Evolutionary conservation across 176 grass and related monocot genomes (phyloP), one percentile per base, ranked within the genome.

Genomic region (Carex kokanica): DNA sequence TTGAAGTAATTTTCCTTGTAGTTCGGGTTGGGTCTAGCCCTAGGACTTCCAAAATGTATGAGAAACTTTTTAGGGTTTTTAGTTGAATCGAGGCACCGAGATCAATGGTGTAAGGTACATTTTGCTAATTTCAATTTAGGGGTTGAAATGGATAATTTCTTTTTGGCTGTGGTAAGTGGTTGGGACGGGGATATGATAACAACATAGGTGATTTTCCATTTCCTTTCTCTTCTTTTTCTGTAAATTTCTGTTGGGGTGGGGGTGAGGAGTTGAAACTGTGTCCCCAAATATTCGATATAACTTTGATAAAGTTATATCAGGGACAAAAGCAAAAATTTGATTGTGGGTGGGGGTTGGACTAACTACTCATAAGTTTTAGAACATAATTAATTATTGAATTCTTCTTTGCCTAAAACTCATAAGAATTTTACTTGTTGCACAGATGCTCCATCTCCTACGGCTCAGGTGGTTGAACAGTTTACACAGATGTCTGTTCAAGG

Each of bases 401-500:
- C 18, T 21, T 40, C 17, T 69, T 43, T 71, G 6, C 11, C 12
- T 32, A 32, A 52, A 52, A 40, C 4, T 31, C 6, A 53, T 32
- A 55, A 55, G 2, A 34, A 18, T 17, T 55, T 32, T 32, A 56
- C 74, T 80, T 84, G 78, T 8, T 65, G 56, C 8, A 74, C 89
- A 81, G 63, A 70, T 21, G 78, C 88, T 36, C 36, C 47, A 13
- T 17, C 67, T 90, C 23, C 25, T 13, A 67, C 20, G 29, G 11
- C 68, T 54, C 81, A 90, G 47, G 58, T 85, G 17, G 2, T 23
- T 11, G 84, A 83, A 41, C 87, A 90, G 66, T 79, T 98, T 53
- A 36, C 81, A 59, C 55, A 84, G 20, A 58, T 95, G 41, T 90
- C 91, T 85, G 6, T 88, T 67, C 78, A 88, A 52, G 83, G 68